A percentile compares a stretch with the other conserved stretches of the same genome.
Conservation (phyloP, 2,329 filamentous ascomycete species). For the Diaporthe nobilis region DNA sequence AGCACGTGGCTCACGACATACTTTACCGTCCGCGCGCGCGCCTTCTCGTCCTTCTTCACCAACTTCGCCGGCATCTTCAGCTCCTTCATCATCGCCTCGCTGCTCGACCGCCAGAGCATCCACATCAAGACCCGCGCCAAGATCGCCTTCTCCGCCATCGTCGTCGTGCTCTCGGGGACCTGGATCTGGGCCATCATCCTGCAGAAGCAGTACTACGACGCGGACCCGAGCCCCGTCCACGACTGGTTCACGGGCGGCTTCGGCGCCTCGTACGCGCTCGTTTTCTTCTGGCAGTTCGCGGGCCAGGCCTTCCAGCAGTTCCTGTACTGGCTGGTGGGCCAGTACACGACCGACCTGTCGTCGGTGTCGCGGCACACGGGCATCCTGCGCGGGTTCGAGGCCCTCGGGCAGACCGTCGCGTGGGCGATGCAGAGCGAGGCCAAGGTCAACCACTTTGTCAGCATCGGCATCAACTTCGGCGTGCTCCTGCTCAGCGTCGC, state of each 20-base stretch:
- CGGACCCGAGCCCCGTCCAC: constrained; percentile 46
- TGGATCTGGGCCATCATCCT: constrained; percentile 51
- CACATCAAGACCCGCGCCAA: constrained; percentile 49
- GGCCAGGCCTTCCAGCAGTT: constrained; percentile 53
- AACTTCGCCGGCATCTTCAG: constrained; percentile 50
- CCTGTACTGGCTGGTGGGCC: constrained; percentile 51
- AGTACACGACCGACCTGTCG: constrained; percentile 50
- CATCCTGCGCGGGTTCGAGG: constrained; percentile 50
- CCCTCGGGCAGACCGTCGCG: constrained; percentile 51
- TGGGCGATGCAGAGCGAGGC: constrained; percentile 53
- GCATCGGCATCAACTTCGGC: constrained; percentile 51
- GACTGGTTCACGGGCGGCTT: constrained; percentile 63
- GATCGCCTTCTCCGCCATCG: constrained; percentile 47
- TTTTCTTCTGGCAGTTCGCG: constrained; percentile 74
- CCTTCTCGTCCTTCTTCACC: constrained; percentile 53
- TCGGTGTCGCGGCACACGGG: constrained; percentile 51
- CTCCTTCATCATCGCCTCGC: constrained; percentile 48
- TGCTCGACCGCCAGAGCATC: constrained; percentile 50
- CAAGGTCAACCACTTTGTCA: constrained; percentile 51
- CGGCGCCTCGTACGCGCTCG: constrained; percentile 75
- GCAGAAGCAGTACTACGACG: constrained; percentile 50
- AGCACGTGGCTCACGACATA: constrained; percentile 50
- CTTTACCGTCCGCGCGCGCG: constrained; percentile 51
- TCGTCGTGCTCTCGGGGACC: constrained; percentile 48
- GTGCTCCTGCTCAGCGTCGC: constrained; percentile 48